Conservation (phyloP, 129 eudicot species). For the Pittosporum tobira region DNA sequence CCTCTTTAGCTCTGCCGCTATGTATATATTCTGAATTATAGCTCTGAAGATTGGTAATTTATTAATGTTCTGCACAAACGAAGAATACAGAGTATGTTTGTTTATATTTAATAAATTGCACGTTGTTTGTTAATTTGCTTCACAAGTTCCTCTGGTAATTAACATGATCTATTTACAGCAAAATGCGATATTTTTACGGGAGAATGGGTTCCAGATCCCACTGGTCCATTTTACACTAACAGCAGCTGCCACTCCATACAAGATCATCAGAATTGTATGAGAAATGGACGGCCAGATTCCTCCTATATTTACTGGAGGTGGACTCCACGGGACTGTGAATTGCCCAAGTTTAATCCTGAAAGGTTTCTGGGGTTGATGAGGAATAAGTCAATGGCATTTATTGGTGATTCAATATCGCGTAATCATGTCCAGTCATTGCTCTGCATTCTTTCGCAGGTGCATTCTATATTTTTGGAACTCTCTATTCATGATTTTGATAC, state of each 20-base stretch:
- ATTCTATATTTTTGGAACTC: slow-evolving; percentile 1
- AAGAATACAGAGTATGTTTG: too few relatives aligned
- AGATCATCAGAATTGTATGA: slow-evolving; percentile 79
- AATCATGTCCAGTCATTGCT: slow-evolving; percentile 82
- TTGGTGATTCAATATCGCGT: slow-evolving; percentile 88
- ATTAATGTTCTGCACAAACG: too few relatives aligned
- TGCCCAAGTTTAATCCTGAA: slow-evolving; percentile 45
- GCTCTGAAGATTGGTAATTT: neutral
- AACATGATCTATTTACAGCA: slow-evolving; percentile 14
- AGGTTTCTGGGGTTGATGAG: slow-evolving; percentile 51
- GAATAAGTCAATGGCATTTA: slow-evolving; percentile 58
- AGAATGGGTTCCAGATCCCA: slow-evolving; percentile 59
- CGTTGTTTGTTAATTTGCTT: too few relatives aligned
- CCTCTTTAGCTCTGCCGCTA: too few relatives aligned
- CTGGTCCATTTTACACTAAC: slow-evolving; percentile 67
- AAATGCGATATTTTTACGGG: slow-evolving; percentile 70
- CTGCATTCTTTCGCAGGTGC: slow-evolving; percentile 83
- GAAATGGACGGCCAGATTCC: slow-evolving; percentile 71
- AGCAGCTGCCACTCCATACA: slow-evolving; percentile 50
- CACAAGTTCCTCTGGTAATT: neutral
- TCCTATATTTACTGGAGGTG: slow-evolving; percentile 73
- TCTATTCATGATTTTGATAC: too few relatives aligned
- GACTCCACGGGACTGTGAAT: slow-evolving; percentile 53
- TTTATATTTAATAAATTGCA: too few relatives aligned
- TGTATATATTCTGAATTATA: too few relatives aligned